Conservation (phyloP, 1,284 basidiomycete species). For the Puccinia novopanici region DNA sequence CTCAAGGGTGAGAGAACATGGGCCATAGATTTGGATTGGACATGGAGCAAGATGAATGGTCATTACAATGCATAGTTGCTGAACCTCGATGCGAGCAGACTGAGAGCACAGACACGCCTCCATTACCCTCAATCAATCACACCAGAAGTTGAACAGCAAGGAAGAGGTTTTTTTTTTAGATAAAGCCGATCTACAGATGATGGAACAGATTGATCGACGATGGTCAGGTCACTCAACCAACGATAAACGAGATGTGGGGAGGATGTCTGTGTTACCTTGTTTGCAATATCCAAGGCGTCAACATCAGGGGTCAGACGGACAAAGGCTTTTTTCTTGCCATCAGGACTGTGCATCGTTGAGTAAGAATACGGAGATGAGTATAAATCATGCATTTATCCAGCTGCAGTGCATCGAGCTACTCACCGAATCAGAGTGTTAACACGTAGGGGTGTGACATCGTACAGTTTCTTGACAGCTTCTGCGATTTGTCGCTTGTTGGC, state of each 20-base stretch:
- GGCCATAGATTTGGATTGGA: conserved; percentile 16
- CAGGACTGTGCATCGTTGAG: conserved; percentile 69
- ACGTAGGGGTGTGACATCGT: conserved; percentile 93
- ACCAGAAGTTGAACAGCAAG: conserved; percentile 7
- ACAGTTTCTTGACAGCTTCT: conserved; percentile 98
- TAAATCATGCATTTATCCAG: not conserved
- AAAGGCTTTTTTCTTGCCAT: conserved; percentile 99
- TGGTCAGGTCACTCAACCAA: too few relatives aligned
- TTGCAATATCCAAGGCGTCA: conserved; percentile 95
- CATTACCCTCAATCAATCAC: conserved; percentile 1
- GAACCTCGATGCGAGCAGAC: not conserved
- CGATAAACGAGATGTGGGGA: not conserved
- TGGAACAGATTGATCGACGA: too few relatives aligned
- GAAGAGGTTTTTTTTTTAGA: conserved; percentile 62
- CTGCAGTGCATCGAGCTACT: conserved; percentile 54
- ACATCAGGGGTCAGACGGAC: conserved; percentile 91
- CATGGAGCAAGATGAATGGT: conserved; percentile 1
- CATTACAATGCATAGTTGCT: conserved; percentile 32
- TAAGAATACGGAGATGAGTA: not conserved
- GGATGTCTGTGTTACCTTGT: conserved; percentile 72
- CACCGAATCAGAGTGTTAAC: conserved; percentile 97
- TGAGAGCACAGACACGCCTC: not conserved
- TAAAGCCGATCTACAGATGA: conserved; percentile 75
- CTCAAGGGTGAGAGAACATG: not conserved
- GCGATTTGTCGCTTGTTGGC: conserved; percentile 99